Conservation (phyloP, 176 grass and related monocot genomes). For the Aegilops sharonensis region DNA sequence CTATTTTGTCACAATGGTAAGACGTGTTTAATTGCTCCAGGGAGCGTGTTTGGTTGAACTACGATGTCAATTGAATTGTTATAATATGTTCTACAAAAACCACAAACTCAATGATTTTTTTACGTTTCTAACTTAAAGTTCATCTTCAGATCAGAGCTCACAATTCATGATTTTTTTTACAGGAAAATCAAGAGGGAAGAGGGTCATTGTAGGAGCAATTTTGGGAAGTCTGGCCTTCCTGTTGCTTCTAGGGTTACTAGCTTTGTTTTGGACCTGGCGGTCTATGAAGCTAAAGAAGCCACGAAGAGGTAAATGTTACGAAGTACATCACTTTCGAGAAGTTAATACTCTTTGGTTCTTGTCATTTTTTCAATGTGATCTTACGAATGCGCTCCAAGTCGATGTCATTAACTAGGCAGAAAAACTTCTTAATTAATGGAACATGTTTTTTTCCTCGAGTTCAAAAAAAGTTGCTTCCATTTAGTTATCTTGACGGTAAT, state of each 20-base stretch:
- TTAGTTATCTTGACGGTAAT: not conserved
- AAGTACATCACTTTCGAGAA: not conserved
- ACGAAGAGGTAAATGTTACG: slow-evolving; percentile 38
- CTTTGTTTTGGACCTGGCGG: slow-evolving; percentile 38
- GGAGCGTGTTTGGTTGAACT: not conserved
- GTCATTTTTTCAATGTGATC: not conserved
- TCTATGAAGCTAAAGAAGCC: slow-evolving; percentile 28
- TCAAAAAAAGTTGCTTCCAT: not conserved
- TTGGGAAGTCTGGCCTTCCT: slow-evolving; percentile 43
- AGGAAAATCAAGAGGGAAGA: slow-evolving; percentile 48
- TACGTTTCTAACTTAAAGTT: not conserved
- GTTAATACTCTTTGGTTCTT: not conserved
- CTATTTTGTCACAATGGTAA: not conserved
- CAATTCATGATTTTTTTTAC: slow-evolving; percentile 14
- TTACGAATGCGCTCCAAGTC: not conserved
- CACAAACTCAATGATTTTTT: not conserved
- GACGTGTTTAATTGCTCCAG: not conserved
- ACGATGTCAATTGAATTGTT: not conserved
- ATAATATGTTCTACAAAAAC: not conserved
- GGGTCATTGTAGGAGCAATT: slow-evolving; percentile 53
- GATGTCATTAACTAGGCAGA: not conserved
- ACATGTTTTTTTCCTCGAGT: too few species aligned
- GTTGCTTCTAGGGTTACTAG: slow-evolving; percentile 34
- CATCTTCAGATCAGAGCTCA: not conserved
- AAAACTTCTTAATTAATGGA: too few species aligned